These are phyloP conservation scores for Batrachochytrium dendrobatidis DNA, from an alignment of 371 early-diverging fungal genomes.

Conservation along the genomic window DNA sequence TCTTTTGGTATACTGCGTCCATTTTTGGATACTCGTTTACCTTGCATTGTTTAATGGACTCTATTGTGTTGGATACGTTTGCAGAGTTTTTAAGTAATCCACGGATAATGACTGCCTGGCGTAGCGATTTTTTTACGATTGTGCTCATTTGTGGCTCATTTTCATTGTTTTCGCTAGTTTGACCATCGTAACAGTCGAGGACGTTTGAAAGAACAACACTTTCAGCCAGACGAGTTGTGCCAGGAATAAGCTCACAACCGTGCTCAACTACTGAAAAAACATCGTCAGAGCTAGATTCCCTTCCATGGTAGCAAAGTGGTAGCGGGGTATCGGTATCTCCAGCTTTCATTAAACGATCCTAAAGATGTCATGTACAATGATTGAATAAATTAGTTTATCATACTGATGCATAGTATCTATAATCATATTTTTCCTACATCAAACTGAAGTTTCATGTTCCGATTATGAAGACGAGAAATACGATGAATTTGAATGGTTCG, in stretches of 20 bases:
- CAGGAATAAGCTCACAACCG: conserved; percentile 17
- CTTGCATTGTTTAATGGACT: neutral
- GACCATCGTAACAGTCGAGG: conserved; percentile 23
- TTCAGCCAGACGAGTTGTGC: neutral
- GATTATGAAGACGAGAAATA: conserved; percentile 40
- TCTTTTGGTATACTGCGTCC: neutral
- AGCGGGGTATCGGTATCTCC: neutral
- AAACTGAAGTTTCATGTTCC: conserved; percentile 30
- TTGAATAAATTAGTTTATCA: neutral
- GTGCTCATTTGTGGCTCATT: neutral
- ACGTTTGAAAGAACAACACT: conserved; percentile 22
- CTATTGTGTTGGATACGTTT: conserved; percentile 1
- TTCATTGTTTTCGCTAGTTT: conserved; percentile 12
- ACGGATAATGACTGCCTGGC: conserved; percentile 25
- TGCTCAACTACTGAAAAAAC: conserved; percentile 33
- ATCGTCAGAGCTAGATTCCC: conserved; percentile 17
- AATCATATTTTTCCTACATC: conserved; percentile 27
- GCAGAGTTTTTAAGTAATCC: neutral
- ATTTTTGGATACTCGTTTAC: neutral
- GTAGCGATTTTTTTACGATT: conserved; percentile 10
- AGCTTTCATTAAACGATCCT: neutral
- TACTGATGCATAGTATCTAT: too few relatives aligned
- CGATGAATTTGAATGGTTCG: conserved; percentile 38
- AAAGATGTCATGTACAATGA: neutral
- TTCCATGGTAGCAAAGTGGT: neutral